Evolutionary conservation across 2,329 filamentous ascomycete genomes (phyloP).

Genomic region (Teratosphaeriaceae sp.): DNA sequence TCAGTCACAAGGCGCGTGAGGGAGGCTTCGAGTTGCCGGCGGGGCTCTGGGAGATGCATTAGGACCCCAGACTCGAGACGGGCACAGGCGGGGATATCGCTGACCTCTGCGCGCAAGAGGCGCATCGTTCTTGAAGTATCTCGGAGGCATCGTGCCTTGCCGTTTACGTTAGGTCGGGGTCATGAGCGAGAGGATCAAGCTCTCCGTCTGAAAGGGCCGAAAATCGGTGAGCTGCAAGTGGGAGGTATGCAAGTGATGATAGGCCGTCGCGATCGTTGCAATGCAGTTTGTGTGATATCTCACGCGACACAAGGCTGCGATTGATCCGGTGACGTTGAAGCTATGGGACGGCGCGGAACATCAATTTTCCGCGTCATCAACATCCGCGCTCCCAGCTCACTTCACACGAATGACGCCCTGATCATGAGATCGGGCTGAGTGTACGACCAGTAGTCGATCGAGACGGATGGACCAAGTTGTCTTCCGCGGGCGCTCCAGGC

Average conservation of each 20-base stretch:
- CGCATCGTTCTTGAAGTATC: slow-evolving; percentile 36
- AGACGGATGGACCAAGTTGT: too few relatives aligned
- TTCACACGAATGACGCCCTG: too few relatives aligned
- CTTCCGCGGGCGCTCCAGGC: too few relatives aligned
- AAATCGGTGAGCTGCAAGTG: background rate
- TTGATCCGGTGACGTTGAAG: background rate
- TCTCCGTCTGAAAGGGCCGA: background rate
- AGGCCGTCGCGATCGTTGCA: background rate
- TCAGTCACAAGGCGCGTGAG: slow-evolving; percentile 43
- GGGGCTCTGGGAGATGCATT: slow-evolving; percentile 32
- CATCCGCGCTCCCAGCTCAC: too few relatives aligned
- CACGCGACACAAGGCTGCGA: slow-evolving; percentile 3
- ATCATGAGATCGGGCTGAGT: too few relatives aligned
- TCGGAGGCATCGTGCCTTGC: slow-evolving; percentile 24
- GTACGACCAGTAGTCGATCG: too few relatives aligned
- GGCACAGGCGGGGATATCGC: too few relatives aligned
- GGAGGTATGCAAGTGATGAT: background rate
- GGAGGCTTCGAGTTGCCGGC: slow-evolving; percentile 46
- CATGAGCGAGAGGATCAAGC: background rate
- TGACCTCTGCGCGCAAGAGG: slow-evolving; percentile 29
- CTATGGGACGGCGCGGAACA: background rate
- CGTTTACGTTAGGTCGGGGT: background rate
- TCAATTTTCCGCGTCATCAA: background rate
- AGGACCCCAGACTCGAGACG: too few relatives aligned
- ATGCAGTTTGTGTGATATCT: background rate